Evolutionary conservation across 2,329 filamentous ascomycete genomes (phyloP).

Genomic region (Dothideomycetes sp.): DNA sequence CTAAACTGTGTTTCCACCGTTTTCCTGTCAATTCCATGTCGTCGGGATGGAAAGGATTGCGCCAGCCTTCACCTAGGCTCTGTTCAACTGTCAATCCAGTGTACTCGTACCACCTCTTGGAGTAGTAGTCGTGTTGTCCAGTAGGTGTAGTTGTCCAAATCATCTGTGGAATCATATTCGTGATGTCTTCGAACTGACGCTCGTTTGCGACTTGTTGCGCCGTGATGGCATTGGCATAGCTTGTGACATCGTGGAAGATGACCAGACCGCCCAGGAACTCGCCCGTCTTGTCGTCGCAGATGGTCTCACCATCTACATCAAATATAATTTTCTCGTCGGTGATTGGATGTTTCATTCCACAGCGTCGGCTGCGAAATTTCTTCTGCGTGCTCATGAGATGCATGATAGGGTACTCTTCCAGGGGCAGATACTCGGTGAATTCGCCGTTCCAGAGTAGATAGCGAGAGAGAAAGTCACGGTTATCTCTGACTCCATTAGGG

Average conservation of each 20-base stretch:
- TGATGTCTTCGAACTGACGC: conserved; percentile 64
- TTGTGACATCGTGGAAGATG: conserved; percentile 63
- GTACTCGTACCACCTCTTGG: conserved; percentile 69
- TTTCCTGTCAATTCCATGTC: conserved; percentile 50
- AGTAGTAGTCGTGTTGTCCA: conserved; percentile 64
- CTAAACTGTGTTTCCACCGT: conserved; percentile 54
- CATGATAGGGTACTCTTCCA: conserved; percentile 58
- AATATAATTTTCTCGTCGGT: conserved; percentile 48
- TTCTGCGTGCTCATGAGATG: conserved; percentile 53
- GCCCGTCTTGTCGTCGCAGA: conserved; percentile 56
- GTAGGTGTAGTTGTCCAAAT: conserved; percentile 65
- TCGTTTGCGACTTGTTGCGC: conserved; percentile 63
- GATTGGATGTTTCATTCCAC: conserved; percentile 53
- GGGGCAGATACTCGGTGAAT: conserved; percentile 49
- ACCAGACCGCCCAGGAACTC: conserved; percentile 67
- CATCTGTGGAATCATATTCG: conserved; percentile 50
- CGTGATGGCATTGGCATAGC: conserved; percentile 58
- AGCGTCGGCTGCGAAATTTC: conserved; percentile 48
- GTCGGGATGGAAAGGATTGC: conserved; percentile 58
- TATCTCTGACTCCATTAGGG: conserved; percentile 28
- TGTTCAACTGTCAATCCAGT: conserved; percentile 57
- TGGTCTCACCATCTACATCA: conserved; percentile 58
- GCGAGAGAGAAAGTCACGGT: conserved; percentile 46
- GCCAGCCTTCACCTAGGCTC: conserved; percentile 55
- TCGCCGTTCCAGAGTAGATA: conserved; percentile 59